Evolutionary conservation across 441 rosid genomes (phyloP).

Genomic region (Corymbia citriodora): DNA sequence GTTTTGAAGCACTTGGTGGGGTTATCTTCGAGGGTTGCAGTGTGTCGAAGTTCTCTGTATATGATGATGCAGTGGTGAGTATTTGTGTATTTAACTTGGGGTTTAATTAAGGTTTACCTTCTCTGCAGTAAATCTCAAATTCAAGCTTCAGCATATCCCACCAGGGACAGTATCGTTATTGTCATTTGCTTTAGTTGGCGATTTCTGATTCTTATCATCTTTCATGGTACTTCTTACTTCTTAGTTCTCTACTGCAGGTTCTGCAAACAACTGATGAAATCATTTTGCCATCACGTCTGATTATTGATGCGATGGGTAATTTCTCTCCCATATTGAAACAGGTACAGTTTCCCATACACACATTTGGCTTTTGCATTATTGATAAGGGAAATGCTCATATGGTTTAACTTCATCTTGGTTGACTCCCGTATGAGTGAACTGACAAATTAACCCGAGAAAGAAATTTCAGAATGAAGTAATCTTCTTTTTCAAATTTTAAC

Average conservation of each 20-base stretch:
- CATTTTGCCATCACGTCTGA: conserved; percentile 53
- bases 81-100: neutral
- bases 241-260: conserved; percentile 29
- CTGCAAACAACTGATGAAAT: conserved; percentile 68
- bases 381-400: neutral
- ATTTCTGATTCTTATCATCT: neutral
- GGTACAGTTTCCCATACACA: conserved; percentile 31
- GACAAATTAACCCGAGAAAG: neutral
- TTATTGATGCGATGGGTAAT: conserved; percentile 94
- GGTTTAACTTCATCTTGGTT: neutral
- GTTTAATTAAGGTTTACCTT: neutral
- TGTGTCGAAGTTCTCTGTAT: conserved; percentile 46
- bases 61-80: conserved; percentile 1
- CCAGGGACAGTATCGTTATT: neutral
- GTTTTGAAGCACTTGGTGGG: conserved; percentile 76
- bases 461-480: neutral
- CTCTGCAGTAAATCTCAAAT: neutral
- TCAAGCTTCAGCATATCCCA: neutral
- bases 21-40: conserved; percentile 79
- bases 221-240: neutral
- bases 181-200: neutral
- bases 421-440: neutral
- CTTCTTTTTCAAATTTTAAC: neutral
- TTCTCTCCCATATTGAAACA: conserved; percentile 92
- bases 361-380: neutral